Evolutionary conservation across 495 filamentous ascomycete species (phyloP).

Genomic region (Cladorrhinum samala): DNA sequence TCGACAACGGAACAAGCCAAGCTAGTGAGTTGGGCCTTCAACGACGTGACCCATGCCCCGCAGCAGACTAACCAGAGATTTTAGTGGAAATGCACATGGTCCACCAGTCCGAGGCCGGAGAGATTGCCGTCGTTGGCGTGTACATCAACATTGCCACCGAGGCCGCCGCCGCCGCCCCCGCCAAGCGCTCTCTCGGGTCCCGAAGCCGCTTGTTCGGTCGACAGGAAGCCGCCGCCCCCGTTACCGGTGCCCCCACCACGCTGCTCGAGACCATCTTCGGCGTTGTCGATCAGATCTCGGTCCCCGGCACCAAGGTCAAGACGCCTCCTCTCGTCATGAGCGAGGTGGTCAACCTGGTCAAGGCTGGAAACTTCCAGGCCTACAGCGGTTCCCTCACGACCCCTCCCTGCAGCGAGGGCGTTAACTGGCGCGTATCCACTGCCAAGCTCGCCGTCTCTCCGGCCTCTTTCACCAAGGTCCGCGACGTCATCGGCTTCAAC

Average conservation of each 20-base stretch:
- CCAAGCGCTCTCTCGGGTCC: conserved; percentile 7
- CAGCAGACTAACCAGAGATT: conserved; percentile 7
- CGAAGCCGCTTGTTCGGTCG: conserved; percentile 6
- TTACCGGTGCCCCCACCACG: conserved; percentile 28
- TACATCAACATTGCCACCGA: conserved; percentile 51
- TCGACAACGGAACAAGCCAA: conserved; percentile 40
- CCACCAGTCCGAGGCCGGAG: conserved; percentile 39
- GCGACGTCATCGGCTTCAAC: conserved; percentile 60
- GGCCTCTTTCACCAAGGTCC: conserved; percentile 47
- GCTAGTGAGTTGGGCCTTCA: conserved; percentile 29
- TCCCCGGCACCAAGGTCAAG: conserved; percentile 48
- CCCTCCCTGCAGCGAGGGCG: conserved; percentile 59
- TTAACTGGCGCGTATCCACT: conserved; percentile 52
- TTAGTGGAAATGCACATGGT: conserved; percentile 63
- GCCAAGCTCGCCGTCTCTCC: conserved; percentile 47
- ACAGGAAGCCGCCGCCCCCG: conserved; percentile 5
- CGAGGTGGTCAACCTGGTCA: conserved; percentile 45
- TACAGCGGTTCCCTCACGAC: conserved; percentile 58
- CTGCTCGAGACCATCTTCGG: conserved; percentile 51
- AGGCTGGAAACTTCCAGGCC: conserved; percentile 41
- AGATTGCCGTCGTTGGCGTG: conserved; percentile 53
- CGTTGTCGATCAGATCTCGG: conserved; percentile 45
- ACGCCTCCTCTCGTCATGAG: conserved; percentile 53
- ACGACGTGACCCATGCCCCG: not conserved
- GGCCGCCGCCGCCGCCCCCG: conserved; percentile 14